These are phyloP conservation scores for Coemansia sp. DNA, from an alignment of 192 early-diverging fungal genomes.

Conservation along the genomic window DNA sequence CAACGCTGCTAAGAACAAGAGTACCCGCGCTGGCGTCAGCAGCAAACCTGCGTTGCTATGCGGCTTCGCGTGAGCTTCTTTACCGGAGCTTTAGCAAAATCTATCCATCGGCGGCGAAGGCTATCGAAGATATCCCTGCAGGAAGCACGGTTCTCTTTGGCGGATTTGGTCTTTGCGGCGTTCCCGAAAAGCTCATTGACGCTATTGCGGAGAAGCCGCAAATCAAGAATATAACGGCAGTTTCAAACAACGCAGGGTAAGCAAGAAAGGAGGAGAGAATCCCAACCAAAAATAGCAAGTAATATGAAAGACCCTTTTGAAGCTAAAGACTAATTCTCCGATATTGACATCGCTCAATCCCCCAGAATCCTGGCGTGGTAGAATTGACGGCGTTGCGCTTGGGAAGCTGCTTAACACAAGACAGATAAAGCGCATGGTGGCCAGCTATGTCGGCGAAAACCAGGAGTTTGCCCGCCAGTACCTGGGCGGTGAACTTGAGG, in stretches of 20 bases:
- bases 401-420: conserved; percentile 63
- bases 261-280: conserved; percentile 10
- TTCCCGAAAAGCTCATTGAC: conserved; percentile 69
- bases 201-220: conserved; percentile 20
- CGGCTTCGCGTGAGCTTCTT: background rate
- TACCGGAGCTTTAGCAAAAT: conserved; percentile 54
- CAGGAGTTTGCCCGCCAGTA: conserved; percentile 75
- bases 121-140: conserved; percentile 61
- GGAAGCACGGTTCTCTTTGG: conserved; percentile 68
- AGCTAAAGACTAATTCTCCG: background rate
- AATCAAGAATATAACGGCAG: conserved; percentile 51
- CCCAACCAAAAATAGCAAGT: background rate
- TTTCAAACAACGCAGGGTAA: conserved; percentile 58
- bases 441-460: conserved; percentile 74
- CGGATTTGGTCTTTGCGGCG: conserved; percentile 74
- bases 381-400: conserved; percentile 64
- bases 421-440: conserved; percentile 73
- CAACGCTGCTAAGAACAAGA: background rate
- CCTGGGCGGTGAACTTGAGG: conserved; percentile 69
- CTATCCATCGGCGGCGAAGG: conserved; percentile 60
- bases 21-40: background rate
- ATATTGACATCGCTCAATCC: background rate
- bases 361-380: background rate
- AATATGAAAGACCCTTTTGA: background rate
- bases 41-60: background rate